Percentiles rank a stretch among this genome's conserved stretches.
phyloP scores from a whole-genome alignment of 75 land plant genomes.

The Pseudotsuga menziesii region DNA sequence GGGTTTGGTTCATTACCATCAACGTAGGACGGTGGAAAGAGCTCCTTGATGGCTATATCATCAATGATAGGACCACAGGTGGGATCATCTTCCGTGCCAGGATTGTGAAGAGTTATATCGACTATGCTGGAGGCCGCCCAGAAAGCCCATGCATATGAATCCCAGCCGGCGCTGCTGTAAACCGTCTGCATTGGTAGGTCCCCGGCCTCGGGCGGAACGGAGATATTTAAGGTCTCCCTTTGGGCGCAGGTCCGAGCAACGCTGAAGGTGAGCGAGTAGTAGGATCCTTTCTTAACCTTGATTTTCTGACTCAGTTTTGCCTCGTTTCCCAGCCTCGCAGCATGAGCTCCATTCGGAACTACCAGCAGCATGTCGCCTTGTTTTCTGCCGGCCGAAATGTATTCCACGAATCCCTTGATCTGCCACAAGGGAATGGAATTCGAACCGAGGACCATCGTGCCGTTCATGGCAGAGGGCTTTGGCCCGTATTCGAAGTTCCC shows the following conservation, averaged over 20 bases:
- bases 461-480: slow-evolving; percentile 21
- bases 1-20: slow-evolving; percentile 15
- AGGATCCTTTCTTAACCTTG: slow-evolving; percentile 22
- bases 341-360: slow-evolving; percentile 48
- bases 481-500: slow-evolving; percentile 38
- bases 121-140: slow-evolving; percentile 8
- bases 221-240: slow-evolving; percentile 39
- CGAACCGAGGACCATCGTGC: slow-evolving; percentile 15
- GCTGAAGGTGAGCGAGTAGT: slow-evolving; percentile 56
- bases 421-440: slow-evolving; percentile 23
- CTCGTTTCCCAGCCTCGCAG: slow-evolving; percentile 58
- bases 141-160: slow-evolving; percentile 55
- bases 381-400: slow-evolving; percentile 47
- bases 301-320: slow-evolving; percentile 44
- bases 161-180: slow-evolving; percentile 58
- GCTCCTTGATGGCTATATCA: slow-evolving; percentile 39
- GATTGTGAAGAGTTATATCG: slow-evolving; percentile 45
- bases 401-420: slow-evolving; percentile 51
- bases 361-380: slow-evolving; percentile 59
- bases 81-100: slow-evolving; percentile 55
- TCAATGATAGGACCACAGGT: slow-evolving; percentile 68
- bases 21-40: slow-evolving; percentile 31
- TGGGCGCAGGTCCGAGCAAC: slow-evolving; percentile 67
- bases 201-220: slow-evolving; percentile 40
- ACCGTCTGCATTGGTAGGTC: slow-evolving; percentile 54